Evolutionary conservation across 345 rosid genomes (phyloP), one percentile per base, ranked within the genome.

Genomic region (Moricandia arvensis): DNA sequence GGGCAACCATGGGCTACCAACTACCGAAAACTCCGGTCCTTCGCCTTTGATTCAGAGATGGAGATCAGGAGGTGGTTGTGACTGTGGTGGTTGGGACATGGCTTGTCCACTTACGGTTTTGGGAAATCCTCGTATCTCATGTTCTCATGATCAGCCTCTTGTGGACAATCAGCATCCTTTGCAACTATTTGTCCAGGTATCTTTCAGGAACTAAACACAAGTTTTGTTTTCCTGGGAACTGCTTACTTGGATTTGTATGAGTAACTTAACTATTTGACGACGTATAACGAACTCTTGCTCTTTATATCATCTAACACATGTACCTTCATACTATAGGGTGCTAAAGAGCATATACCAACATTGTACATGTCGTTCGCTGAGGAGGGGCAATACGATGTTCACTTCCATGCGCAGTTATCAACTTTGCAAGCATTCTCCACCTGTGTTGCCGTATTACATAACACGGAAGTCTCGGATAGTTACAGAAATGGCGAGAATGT

Each of bases 81-180:
- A 96, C 64, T 96, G 99, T 71, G 98, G 99, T 75, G 99, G 98
- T 78, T 96, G 99, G 99, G 99, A 96, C 79, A 93, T 93, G 98
- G 94, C 82, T 31, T 96, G 99, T 65, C 92, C 98, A 26, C 94
- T 96, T 37, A 76, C 83, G 18, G 87, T 91, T 71, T 43, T 96
- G n/a, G 91, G 88, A 66, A 86, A 85, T 79, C 85, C 96, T 31
- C 58, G 69, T 66, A 79, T 78, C 67, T 82, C 69, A 34, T 78
- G 79, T 81, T 78, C 74, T 8, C 86, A 85, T 70, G 87, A 86
- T 80, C 84, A 81, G 82, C 87, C 82, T 54, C 87, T 87, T 34
- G 69, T 86, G 38, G 86, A 84, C 61, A 79, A 78, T 63, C 85
- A 83, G 51, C 86, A 66, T 71, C 96, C 96, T 61, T 68, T 96